Evolutionary conservation across 306 rosid genomes (phyloP).

Genomic region (Styphnolobium japonicum): DNA sequence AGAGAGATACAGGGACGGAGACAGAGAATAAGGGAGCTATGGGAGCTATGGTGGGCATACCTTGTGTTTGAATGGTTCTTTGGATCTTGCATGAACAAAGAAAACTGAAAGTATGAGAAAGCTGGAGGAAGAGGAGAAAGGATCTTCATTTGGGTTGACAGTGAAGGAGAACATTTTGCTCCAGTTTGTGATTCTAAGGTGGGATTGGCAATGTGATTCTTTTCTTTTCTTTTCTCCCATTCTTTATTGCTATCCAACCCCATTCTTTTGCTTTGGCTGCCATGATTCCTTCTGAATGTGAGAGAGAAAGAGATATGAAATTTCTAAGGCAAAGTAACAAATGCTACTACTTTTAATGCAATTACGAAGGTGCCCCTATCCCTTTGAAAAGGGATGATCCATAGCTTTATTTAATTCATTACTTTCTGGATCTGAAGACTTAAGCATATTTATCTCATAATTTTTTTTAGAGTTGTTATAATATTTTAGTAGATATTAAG

Average conservation of each 20-base stretch:
- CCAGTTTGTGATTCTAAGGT: constrained; percentile 31
- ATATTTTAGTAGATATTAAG: no score
- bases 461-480: no score
- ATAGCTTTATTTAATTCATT: constrained; percentile 29
- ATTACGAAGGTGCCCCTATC: constrained; percentile 45
- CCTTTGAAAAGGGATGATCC: constrained; percentile 25
- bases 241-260: constrained; percentile 54
- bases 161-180: constrained; percentile 31
- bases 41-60: constrained; percentile 36
- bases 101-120: constrained; percentile 37
- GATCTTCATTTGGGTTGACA: constrained; percentile 69
- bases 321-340: constrained; percentile 60
- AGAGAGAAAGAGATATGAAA: constrained; percentile 41
- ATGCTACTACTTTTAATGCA: constrained; percentile 41
- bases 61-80: constrained; percentile 67
- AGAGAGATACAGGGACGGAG: no score
- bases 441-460: constrained; percentile 55
- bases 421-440: constrained; percentile 36
- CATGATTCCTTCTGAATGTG: constrained; percentile 45
- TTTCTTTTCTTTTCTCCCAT: constrained; percentile 45
- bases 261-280: constrained; percentile 67
- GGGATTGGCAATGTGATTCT: constrained; percentile 56
- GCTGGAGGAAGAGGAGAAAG: constrained; percentile 51
- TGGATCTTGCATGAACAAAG: constrained; percentile 92
- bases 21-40: no score